Percentiles rank a stretch among this genome's conserved stretches.
Conservation (phyloP, 257 asterid genomes). For the Penstemon eatonii region DNA sequence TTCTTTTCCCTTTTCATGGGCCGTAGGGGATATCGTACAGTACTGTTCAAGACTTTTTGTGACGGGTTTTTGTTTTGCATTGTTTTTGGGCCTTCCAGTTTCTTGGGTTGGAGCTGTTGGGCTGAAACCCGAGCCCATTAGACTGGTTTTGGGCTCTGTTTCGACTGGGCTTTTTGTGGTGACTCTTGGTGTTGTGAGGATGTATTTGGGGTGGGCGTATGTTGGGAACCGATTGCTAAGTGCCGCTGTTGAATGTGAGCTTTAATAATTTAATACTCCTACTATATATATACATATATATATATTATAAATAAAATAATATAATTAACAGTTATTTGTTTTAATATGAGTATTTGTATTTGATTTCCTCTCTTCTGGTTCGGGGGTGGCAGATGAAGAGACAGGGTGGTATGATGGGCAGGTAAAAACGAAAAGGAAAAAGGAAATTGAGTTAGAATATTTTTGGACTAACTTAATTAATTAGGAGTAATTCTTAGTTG, state of each 20-base stretch:
- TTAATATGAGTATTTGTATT: neutral
- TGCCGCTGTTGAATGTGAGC: conserved; percentile 90
- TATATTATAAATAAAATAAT: neutral
- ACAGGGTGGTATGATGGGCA: conserved; percentile 99
- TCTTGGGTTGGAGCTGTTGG: conserved; percentile 76
- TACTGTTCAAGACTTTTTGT: conserved; percentile 57
- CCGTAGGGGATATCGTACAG: conserved; percentile 62
- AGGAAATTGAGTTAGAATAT: no score
- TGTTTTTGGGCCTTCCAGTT: conserved; percentile 85
- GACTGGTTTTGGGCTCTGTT: conserved; percentile 44
- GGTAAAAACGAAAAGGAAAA: conserved; percentile 35
- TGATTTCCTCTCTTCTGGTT: neutral
- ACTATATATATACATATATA: neutral
- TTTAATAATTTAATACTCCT: neutral
- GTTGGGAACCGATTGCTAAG: conserved; percentile 82
- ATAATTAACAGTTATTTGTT: neutral
- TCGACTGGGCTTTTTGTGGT: conserved; percentile 67
- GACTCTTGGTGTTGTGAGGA: conserved; percentile 76
- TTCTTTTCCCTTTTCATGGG: conserved; percentile 92
- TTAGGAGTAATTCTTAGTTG: no score
- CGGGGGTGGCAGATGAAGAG: conserved; percentile 76
- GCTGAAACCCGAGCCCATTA: conserved; percentile 59
- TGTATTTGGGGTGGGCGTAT: conserved; percentile 98
- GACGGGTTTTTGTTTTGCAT: conserved; percentile 59
- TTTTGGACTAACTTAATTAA: no score